These are phyloP conservation scores for Raffaelea deltoideospora DNA, from an alignment of 2,329 filamentous ascomycete species.

Conservation along the genomic window DNA sequence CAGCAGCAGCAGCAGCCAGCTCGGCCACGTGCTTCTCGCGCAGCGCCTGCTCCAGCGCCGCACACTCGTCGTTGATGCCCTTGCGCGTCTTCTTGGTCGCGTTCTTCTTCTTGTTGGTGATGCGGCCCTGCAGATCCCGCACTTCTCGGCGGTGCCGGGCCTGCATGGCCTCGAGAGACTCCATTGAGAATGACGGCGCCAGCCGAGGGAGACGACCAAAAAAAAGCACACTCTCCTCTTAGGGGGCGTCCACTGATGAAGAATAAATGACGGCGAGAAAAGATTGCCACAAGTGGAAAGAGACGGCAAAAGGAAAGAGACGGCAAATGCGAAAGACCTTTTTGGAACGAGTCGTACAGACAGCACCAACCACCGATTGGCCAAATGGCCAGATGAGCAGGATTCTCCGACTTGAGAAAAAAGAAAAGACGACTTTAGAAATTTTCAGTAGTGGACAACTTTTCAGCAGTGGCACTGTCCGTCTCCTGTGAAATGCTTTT, in stretches of 20 bases:
- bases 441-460: too few relatives aligned
- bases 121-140: conserved; percentile 67
- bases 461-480: too few relatives aligned
- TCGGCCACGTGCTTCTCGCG: conserved; percentile 54
- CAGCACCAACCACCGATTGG: too few relatives aligned
- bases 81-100: conserved; percentile 78
- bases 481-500: too few relatives aligned
- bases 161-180: conserved; percentile 61
- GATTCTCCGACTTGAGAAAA: too few relatives aligned
- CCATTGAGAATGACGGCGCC: conserved; percentile 14
- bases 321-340: too few relatives aligned
- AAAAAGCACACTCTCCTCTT: not conserved
- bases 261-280: too few relatives aligned
- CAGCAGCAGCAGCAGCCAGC: conserved; percentile 26
- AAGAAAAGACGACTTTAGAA: too few relatives aligned
- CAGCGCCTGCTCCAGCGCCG: conserved; percentile 49
- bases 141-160: conserved; percentile 76
- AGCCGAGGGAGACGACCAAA: not conserved
- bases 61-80: conserved; percentile 62
- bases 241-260: too few relatives aligned
- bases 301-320: too few relatives aligned
- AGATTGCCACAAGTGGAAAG: not conserved
- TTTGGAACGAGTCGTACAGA: too few relatives aligned
- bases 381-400: too few relatives aligned
- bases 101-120: conserved; percentile 94